Percentiles rank a stretch among this genome's conserved stretches.
These are phyloP conservation scores for Phytomonas francai DNA, from an alignment of 208 protist genomes.

Conservation along the genomic window DNA sequence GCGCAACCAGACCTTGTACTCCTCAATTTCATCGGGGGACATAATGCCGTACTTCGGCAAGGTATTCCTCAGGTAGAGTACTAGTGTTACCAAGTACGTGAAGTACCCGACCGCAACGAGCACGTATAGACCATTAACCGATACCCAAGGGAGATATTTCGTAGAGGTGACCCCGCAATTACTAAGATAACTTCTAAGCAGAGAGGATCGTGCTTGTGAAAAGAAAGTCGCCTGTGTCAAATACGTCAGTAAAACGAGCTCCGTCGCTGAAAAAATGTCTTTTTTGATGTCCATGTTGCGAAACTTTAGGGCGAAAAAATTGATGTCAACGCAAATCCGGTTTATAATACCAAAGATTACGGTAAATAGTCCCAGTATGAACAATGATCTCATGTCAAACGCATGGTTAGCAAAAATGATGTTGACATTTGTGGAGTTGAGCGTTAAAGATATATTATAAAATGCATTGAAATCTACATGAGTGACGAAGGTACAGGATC, in stretches of 20 bases:
- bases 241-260: slow-evolving; percentile 51
- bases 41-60: slow-evolving; percentile 76
- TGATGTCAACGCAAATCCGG: slow-evolving; percentile 37
- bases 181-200: slow-evolving; percentile 50
- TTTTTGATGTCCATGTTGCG: slow-evolving; percentile 73
- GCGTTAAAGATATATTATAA: slow-evolving; percentile 24
- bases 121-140: slow-evolving; percentile 34
- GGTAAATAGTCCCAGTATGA: slow-evolving; percentile 37
- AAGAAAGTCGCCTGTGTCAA: slow-evolving; percentile 34
- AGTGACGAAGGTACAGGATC: slow-evolving; percentile 33
- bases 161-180: slow-evolving; percentile 30
- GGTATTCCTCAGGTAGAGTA: slow-evolving; percentile 62
- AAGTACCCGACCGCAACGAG: slow-evolving; percentile 45
- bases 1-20: slow-evolving; percentile 71
- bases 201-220: slow-evolving; percentile 17
- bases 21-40: slow-evolving; percentile 50
- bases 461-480: slow-evolving; percentile 53
- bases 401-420: slow-evolving; percentile 70
- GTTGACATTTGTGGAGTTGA: slow-evolving; percentile 27
- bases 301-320: slow-evolving; percentile 51
- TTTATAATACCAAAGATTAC: slow-evolving; percentile 49
- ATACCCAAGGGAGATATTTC: slow-evolving; percentile 49
- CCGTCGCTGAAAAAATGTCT: slow-evolving; percentile 56
- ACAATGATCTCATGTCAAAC: slow-evolving; percentile 32
- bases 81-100: slow-evolving; percentile 31